Conservation (phyloP, 225 moss, liverwort and hornwort species). For the Bryoerythrophyllum caledonicum region DNA sequence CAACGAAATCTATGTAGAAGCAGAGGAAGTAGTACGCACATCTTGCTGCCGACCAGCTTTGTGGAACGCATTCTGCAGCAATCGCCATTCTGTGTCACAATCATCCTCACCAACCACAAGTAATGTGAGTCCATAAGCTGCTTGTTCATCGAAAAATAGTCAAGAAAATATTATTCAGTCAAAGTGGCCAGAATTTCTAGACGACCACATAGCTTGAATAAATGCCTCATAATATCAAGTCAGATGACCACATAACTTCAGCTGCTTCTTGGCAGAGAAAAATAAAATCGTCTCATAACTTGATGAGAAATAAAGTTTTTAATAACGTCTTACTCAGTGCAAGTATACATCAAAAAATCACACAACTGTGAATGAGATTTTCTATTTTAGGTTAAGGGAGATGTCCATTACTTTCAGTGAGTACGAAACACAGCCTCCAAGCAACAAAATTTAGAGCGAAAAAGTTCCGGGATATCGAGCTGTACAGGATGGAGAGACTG, state of each 20-base stretch:
- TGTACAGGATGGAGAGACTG: background rate
- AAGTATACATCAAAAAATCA: background rate
- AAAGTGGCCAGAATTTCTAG: background rate
- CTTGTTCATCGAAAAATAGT: conserved; percentile 11
- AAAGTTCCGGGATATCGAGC: background rate
- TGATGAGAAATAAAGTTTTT: background rate
- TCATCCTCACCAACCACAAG: conserved; percentile 18
- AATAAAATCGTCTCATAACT: background rate
- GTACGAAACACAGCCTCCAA: background rate
- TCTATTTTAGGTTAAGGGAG: background rate
- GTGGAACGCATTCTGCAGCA: conserved; percentile 6
- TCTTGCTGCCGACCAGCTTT: conserved; percentile 16
- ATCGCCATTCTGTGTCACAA: conserved; percentile 10
- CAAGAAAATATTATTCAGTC: background rate
- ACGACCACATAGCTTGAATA: background rate
- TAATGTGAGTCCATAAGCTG: background rate
- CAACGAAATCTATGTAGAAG: background rate
- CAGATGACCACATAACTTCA: background rate
- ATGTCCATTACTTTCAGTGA: background rate
- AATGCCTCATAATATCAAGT: background rate
- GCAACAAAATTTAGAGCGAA: background rate
- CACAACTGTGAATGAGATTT: background rate
- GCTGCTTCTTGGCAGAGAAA: background rate
- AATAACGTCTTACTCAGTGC: background rate
- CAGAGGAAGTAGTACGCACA: background rate